These are phyloP conservation scores for Eleusine indica DNA, from an alignment of 176 grass and related monocot species.

Conservation along the genomic window DNA sequence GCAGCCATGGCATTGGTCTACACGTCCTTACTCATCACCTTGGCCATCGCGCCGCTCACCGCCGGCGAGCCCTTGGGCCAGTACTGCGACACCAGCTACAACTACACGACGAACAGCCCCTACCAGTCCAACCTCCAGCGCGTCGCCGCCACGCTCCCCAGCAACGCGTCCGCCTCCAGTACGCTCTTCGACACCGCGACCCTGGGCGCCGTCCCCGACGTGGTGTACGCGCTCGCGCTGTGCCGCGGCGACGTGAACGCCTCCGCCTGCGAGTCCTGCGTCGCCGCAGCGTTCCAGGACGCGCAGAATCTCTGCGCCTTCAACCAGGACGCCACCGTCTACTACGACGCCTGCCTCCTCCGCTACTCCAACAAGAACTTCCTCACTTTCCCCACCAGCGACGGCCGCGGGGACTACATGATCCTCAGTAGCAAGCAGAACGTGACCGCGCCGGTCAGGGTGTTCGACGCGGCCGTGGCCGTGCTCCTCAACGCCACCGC, in stretches of 20 bases:
- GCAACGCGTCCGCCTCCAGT: conserved; percentile 14
- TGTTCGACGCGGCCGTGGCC: conserved; percentile 30
- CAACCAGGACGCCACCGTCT: conserved; percentile 31
- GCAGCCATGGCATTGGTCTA: too few species aligned
- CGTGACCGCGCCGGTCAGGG: background rate
- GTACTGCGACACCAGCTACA: background rate
- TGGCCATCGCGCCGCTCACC: background rate
- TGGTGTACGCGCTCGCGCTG: conserved; percentile 31
- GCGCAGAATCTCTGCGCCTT: conserved; percentile 18
- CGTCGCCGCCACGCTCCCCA: conserved; percentile 39
- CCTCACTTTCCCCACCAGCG: background rate
- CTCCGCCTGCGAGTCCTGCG: conserved; percentile 23
- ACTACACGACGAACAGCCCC: conserved; percentile 6
- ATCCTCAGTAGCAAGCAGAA: conserved; percentile 19
- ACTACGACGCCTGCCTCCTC: conserved; percentile 60
- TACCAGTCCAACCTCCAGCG: conserved; percentile 34
- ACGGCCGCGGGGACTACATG: background rate
- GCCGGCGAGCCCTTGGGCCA: background rate
- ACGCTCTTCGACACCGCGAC: conserved; percentile 2
- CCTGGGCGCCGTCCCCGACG: conserved; percentile 29
- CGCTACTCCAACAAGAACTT: conserved; percentile 64
- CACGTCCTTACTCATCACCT: too few species aligned
- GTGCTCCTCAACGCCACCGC: conserved; percentile 33
- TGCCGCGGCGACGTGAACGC: conserved; percentile 44
- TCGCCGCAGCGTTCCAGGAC: conserved; percentile 27